Evolutionary conservation across 352 stramenopile species (phyloP), one percentile per base, ranked within the genome.

Genomic region (Pythium dissotocum): DNA sequence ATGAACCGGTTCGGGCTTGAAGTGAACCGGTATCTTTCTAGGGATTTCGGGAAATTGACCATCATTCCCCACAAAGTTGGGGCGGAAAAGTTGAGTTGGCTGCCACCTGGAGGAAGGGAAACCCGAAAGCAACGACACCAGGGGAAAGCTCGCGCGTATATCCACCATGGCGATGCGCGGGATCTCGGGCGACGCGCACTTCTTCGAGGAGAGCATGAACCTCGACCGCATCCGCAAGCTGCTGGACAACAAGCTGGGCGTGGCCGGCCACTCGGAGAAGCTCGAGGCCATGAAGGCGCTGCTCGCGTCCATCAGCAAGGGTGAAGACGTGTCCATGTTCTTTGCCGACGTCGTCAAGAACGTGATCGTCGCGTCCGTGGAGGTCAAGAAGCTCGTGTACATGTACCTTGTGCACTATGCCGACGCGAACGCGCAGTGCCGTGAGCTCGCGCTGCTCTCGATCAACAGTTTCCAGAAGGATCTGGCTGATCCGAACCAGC

Each of bases 381-480:
- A 99, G 75, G 94, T 99, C n/a, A 98, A 99, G 69, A 99, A 99
- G 79, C 97, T 99, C 82, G 97, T 99, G 26, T 99, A 99, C 81
- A 99, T 99, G 82, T 99, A 99, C 77, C 83, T 99, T 14, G 95
- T 99, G n/a, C 96, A 99, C 78, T 99, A 99, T 77, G 94, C 96
- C 5, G 97, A 99, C 80, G 82, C 85, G 57, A 97, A 99, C 73
- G 82, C 88, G 30, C 91, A 95, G 61, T 99, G 97, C 72, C 85
- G 98, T 16, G 97, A 99, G 76, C 79, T 99, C 21, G 96, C 97
- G 53, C 76, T 99, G 36, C 81, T 99, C 13, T 97, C 84, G 53
- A 99, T 99, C 76, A 99, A 99, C 79, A 95, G 87, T 54, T 99
- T 99, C 85, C 98, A 99, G 76, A 98, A 99, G 42, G 98, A 99